A percentile compares a stretch with the other conserved stretches of the same genome.
phyloP scores from a whole-genome alignment of 352 stramenopile genomes.

The Phytophthora melonis region DNA sequence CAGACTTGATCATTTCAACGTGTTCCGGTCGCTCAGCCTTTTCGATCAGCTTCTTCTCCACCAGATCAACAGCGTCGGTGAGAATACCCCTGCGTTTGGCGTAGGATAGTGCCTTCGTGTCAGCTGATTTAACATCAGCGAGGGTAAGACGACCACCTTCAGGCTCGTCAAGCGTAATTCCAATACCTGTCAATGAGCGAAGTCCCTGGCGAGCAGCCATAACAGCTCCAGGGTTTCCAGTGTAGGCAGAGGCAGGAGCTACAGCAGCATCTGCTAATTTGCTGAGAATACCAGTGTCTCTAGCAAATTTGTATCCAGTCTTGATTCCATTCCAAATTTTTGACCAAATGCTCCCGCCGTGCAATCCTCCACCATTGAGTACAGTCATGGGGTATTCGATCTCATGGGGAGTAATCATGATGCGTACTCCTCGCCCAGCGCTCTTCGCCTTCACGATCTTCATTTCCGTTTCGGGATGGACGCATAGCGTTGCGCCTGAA shows the following conservation, averaged over 20 bases:
- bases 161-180: neutral
- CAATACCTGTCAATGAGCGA: neutral
- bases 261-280: neutral
- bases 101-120: neutral
- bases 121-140: neutral
- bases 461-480: constrained; percentile 14
- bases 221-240: no score
- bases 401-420: neutral
- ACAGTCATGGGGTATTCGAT: no score
- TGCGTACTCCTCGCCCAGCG: neutral
- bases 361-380: neutral
- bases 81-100: constrained; percentile 12
- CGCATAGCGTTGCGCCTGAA: constrained; percentile 1
- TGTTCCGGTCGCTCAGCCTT: constrained; percentile 2
- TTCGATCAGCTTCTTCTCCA: neutral
- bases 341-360: constrained; percentile 14
- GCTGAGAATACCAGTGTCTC: neutral
- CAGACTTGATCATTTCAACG: constrained; percentile 1
- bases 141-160: neutral
- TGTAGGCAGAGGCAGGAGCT: no score
- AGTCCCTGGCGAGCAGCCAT: no score
- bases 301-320: neutral
- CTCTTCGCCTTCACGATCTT: constrained; percentile 3
- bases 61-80: neutral
- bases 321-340: neutral